phyloP scores from a whole-genome alignment of 169 alveolate species.

The Eimeria praecox region DNA sequence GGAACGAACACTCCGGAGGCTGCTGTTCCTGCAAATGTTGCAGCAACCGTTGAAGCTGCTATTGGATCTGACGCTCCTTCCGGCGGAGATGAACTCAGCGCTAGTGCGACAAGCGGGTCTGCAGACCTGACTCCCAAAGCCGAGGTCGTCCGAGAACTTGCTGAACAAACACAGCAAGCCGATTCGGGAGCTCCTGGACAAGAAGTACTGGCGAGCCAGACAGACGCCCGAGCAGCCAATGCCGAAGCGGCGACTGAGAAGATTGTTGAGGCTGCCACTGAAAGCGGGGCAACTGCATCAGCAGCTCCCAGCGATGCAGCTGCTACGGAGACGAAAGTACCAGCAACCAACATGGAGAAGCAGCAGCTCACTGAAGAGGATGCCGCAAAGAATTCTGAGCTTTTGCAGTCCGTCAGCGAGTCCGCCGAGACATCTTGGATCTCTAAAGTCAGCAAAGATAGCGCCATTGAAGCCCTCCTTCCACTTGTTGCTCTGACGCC shows the following conservation, averaged over 20 bases:
- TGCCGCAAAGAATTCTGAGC: conserved; percentile 51
- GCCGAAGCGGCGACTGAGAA: conserved; percentile 45
- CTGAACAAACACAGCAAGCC: conserved; percentile 49
- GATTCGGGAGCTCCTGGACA: conserved; percentile 23
- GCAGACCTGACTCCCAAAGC: conserved; percentile 41
- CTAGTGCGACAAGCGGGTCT: conserved; percentile 27
- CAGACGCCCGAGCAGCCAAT: conserved; percentile 27
- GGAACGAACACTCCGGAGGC: conserved; percentile 31
- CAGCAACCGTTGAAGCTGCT: conserved; percentile 43
- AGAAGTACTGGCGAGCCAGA: conserved; percentile 36
- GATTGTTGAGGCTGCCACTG: conserved; percentile 22
- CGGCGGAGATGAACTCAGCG: conserved; percentile 30
- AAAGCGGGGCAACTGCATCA: neutral
- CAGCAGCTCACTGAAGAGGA: conserved; percentile 52
- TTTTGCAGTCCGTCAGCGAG: conserved; percentile 68
- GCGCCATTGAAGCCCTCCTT: conserved; percentile 49
- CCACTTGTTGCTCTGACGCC: conserved; percentile 62
- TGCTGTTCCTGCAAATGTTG: conserved; percentile 1
- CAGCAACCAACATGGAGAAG: neutral
- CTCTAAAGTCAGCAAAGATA: conserved; percentile 56
- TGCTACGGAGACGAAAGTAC: neutral
- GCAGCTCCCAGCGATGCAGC: conserved; percentile 4
- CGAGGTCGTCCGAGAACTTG: conserved; percentile 17
- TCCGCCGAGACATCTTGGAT: conserved; percentile 69
- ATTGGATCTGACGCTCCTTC: conserved; percentile 53